Conservation (phyloP, 2,329 filamentous ascomycete genomes). For the Teratosphaeria pseudoeucalypti region DNA sequence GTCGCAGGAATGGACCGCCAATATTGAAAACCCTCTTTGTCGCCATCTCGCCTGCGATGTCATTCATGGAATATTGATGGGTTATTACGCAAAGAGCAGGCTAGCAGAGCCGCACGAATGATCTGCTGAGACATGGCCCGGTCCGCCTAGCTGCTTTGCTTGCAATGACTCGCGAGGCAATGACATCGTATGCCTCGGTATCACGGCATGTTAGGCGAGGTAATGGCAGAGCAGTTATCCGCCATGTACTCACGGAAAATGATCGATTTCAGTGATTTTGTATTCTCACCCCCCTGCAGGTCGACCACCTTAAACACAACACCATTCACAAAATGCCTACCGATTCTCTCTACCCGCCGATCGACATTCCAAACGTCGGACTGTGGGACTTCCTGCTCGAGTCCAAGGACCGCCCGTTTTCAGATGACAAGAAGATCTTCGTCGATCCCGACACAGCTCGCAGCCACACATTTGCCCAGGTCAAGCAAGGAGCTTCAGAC, state of each 20-base stretch:
- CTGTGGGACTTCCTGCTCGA: conserved; percentile 74
- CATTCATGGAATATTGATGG: not conserved
- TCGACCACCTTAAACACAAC: not conserved
- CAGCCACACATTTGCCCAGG: conserved; percentile 59
- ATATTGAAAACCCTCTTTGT: not conserved
- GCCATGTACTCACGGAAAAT: not conserved
- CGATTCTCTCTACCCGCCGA: conserved; percentile 51
- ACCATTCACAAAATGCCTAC: conserved; percentile 52
- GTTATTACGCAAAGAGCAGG: not conserved
- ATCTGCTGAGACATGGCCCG: too few species aligned
- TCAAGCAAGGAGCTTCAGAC: conserved; percentile 55
- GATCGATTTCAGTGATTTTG: not conserved
- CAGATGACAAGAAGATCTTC: conserved; percentile 69
- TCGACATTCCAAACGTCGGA: conserved; percentile 65
- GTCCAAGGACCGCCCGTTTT: conserved; percentile 51
- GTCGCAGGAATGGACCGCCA: conserved; percentile 11
- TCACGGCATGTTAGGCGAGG: not conserved
- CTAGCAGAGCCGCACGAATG: not conserved
- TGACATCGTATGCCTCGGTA: not conserved
- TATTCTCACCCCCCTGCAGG: not conserved
- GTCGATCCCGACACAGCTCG: conserved; percentile 61
- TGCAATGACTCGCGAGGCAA: not conserved
- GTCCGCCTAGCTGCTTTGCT: not conserved
- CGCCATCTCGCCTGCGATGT: not conserved
- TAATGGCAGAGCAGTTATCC: not conserved